Percentiles rank a stretch among this genome's conserved stretches.
Conservation (phyloP, 345 rosid genomes). For the Microthlaspi erraticum region DNA sequence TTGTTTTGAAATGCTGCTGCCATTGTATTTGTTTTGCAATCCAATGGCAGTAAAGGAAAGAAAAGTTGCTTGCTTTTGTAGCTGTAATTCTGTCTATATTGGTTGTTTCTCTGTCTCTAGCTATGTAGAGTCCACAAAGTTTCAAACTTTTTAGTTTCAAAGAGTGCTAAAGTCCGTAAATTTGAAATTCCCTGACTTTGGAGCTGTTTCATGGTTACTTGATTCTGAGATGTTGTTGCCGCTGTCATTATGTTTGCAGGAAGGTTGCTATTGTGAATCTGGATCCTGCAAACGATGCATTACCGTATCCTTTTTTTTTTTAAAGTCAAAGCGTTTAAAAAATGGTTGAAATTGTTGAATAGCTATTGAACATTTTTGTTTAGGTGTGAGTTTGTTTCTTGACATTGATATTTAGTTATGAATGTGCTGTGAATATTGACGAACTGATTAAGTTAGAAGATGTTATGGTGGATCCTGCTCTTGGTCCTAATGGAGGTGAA, state of each 20-base stretch:
- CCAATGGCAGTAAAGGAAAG: no score
- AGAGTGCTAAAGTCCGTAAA: slow-evolving; percentile 5
- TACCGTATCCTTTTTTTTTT: slow-evolving; percentile 74
- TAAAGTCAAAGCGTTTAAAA: neutral
- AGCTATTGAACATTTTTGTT: neutral
- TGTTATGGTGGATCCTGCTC: slow-evolving; percentile 83
- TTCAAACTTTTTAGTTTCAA: slow-evolving; percentile 20
- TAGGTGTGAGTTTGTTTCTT: slow-evolving; percentile 47
- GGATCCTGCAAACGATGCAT: slow-evolving; percentile 89
- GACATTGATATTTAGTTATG: slow-evolving; percentile 63
- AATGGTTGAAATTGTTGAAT: slow-evolving; percentile 11
- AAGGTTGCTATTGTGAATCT: slow-evolving; percentile 88
- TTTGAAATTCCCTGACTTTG: neutral
- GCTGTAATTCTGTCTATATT: neutral
- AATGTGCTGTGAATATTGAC: slow-evolving; percentile 83
- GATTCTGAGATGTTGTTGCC: neutral
- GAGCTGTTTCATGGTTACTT: neutral
- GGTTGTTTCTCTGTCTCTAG: neutral
- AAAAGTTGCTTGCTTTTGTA: neutral
- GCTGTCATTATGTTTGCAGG: slow-evolving; percentile 48
- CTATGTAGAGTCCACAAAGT: neutral
- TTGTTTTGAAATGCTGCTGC: no score
- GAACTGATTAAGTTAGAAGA: slow-evolving; percentile 79
- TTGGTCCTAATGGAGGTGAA: slow-evolving; percentile 96
- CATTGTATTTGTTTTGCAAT: no score